Conservation (phyloP, 2,329 filamentous ascomycete genomes). For the Exserohilum rostratum region DNA sequence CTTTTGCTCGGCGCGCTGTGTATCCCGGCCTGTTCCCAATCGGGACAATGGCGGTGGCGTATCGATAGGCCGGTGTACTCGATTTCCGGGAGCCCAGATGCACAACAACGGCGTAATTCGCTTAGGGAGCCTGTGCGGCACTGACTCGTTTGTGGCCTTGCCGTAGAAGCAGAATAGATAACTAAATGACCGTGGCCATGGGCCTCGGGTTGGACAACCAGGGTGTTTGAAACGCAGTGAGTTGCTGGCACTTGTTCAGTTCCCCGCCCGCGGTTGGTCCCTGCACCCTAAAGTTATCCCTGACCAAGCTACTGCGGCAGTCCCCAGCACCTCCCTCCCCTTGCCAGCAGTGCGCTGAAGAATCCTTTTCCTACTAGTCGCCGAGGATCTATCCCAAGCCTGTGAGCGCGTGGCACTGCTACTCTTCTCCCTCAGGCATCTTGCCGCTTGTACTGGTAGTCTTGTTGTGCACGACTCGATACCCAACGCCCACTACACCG, state of each 20-base stretch:
- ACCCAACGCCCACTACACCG: slow-evolving; percentile 10
- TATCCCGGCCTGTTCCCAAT: not conserved
- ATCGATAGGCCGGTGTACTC: slow-evolving; percentile 3
- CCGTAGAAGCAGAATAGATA: not conserved
- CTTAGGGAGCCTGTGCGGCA: not conserved
- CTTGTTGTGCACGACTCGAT: slow-evolving; percentile 18
- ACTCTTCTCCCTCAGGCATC: slow-evolving; percentile 14
- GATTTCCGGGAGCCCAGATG: not conserved
- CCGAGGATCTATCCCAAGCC: slow-evolving; percentile 22
- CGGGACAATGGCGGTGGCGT: not conserved
- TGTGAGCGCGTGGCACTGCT: slow-evolving; percentile 21
- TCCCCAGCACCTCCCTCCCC: slow-evolving; percentile 19
- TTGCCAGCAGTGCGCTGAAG: slow-evolving; percentile 22
- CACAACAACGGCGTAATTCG: not conserved
- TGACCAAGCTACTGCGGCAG: slow-evolving; percentile 35
- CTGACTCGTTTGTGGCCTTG: not conserved
- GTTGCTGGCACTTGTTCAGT: slow-evolving; percentile 6
- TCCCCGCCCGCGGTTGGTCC: slow-evolving; percentile 13
- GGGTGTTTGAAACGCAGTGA: slow-evolving; percentile 6
- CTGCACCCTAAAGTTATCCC: slow-evolving; percentile 30
- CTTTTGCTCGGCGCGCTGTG: not conserved
- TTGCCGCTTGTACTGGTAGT: slow-evolving; percentile 15
- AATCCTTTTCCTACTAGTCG: slow-evolving; percentile 18
- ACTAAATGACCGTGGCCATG: not conserved
- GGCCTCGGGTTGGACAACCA: not conserved